A percentile compares a stretch with the other conserved stretches of the same genome.
phyloP scores from a whole-genome alignment of 2,329 filamentous ascomycete species.

The Neopestalotiopsis rosae region DNA sequence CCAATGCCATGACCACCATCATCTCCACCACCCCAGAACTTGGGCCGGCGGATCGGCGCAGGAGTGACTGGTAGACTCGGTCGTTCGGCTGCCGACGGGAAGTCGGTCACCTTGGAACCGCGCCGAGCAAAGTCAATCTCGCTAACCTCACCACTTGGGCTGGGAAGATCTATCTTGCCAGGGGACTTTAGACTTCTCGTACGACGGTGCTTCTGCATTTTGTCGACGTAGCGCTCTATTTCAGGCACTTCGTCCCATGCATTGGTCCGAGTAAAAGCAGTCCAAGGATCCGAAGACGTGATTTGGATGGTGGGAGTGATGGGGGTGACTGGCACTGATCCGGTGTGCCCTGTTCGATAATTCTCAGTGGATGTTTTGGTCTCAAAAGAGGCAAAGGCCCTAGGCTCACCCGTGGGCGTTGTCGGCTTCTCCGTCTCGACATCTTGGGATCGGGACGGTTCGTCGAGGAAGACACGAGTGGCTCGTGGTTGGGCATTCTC shows the following conservation, averaged over 20 bases:
- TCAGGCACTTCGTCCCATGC: conserved; percentile 93
- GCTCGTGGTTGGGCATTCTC: conserved; percentile 70
- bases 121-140: conserved; percentile 34
- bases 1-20: conserved; percentile 43
- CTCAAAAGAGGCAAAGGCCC: conserved; percentile 23
- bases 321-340: conserved; percentile 51
- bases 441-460: conserved; percentile 40
- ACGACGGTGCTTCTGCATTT: conserved; percentile 67
- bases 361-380: conserved; percentile 36
- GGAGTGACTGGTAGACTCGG: conserved; percentile 92
- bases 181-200: conserved; percentile 38
- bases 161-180: conserved; percentile 30
- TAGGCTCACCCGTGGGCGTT: conserved; percentile 25
- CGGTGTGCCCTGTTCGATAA: conserved; percentile 41
- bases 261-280: conserved; percentile 76
- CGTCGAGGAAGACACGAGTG: conserved; percentile 69
- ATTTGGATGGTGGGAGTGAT: conserved; percentile 53
- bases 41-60: conserved; percentile 74
- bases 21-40: conserved; percentile 65
- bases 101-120: conserved; percentile 79
- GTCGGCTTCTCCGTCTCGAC: conserved; percentile 15
- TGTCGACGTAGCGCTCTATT: conserved; percentile 86
- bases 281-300: conserved; percentile 68
- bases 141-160: conserved; percentile 39
- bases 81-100: conserved; percentile 80